phyloP scores from a whole-genome alignment of 805 yeast genomes.

The Candida pini region DNA sequence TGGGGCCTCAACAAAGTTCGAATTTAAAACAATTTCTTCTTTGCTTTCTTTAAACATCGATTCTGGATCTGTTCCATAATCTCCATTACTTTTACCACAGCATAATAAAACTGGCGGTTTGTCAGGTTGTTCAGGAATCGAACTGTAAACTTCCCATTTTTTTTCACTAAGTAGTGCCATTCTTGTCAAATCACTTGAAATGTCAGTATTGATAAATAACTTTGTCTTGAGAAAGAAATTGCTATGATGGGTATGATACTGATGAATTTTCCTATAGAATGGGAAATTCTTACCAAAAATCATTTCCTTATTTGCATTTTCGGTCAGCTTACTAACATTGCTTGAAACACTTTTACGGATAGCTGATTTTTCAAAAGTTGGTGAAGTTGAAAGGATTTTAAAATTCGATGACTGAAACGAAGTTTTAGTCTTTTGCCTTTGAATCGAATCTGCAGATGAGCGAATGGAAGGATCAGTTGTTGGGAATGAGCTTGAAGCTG shows the following conservation, averaged over 20 bases:
- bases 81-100: conserved; percentile 66
- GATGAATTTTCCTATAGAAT: conserved; percentile 57
- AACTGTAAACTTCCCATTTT: conserved; percentile 69
- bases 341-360: conserved; percentile 1
- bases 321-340: not conserved
- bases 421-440: conserved; percentile 13
- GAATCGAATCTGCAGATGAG: conserved; percentile 16
- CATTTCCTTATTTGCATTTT: conserved; percentile 43
- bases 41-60: conserved; percentile 24
- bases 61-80: conserved; percentile 50
- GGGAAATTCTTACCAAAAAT: conserved; percentile 80
- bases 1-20: conserved; percentile 23
- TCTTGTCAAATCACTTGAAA: conserved; percentile 57
- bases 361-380: conserved; percentile 12
- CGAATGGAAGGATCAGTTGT: conserved; percentile 15
- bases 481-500: conserved; percentile 5
- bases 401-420: conserved; percentile 18
- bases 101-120: conserved; percentile 52
- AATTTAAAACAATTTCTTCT: conserved; percentile 20
- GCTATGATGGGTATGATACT: conserved; percentile 45
- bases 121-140: conserved; percentile 37
- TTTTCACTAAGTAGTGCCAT: conserved; percentile 63
- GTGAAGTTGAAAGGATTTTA: conserved; percentile 17
- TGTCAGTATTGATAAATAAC: conserved; percentile 49
- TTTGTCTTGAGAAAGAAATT: conserved; percentile 43